These are phyloP conservation scores for Gaultheria prostrata DNA, from an alignment of 148 eudicot genomes.

Conservation along the genomic window DNA sequence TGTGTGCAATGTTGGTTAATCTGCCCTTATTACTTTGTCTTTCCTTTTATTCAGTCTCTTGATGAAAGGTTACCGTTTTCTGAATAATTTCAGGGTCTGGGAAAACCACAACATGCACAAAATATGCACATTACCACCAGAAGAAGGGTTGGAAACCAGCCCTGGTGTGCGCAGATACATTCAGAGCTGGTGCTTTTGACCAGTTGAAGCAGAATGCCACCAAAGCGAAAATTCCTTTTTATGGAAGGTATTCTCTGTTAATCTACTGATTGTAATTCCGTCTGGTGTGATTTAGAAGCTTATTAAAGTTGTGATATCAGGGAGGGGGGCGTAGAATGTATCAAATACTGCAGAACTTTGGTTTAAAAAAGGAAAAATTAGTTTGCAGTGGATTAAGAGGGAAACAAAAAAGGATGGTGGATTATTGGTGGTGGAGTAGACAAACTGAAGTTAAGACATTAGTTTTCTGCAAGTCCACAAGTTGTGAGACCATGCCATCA, in stretches of 20 bases:
- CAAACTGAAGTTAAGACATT: not conserved
- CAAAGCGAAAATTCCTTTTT: constrained; percentile 95
- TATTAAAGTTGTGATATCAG: not conserved
- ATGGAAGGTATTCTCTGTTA: constrained; percentile 63
- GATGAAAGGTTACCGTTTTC: not conserved
- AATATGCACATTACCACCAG: constrained; percentile 93
- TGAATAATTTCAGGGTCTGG: constrained; percentile 66
- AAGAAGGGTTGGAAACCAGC: constrained; percentile 97
- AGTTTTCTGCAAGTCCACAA: not conserved
- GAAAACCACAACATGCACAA: constrained; percentile 96
- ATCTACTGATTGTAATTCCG: not conserved
- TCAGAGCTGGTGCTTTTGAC: constrained; percentile 99
- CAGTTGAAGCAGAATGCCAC: constrained; percentile 99
- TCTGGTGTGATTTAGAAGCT: constrained; percentile 3
- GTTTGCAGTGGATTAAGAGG: not conserved
- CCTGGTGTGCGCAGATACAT: constrained; percentile 97
- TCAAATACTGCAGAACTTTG: not conserved
- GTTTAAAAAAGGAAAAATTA: not conserved
- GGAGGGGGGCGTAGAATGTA: not conserved
- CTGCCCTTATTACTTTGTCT: not conserved
- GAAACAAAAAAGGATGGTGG: not conserved
- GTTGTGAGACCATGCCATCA: not conserved
- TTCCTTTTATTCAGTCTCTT: not conserved
- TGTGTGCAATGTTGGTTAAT: not conserved
- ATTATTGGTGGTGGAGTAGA: not conserved